Evolutionary conservation across 1,284 basidiomycete genomes (phyloP), one percentile per base, ranked within the genome.

Genomic region (Ceratobasidium sp.): DNA sequence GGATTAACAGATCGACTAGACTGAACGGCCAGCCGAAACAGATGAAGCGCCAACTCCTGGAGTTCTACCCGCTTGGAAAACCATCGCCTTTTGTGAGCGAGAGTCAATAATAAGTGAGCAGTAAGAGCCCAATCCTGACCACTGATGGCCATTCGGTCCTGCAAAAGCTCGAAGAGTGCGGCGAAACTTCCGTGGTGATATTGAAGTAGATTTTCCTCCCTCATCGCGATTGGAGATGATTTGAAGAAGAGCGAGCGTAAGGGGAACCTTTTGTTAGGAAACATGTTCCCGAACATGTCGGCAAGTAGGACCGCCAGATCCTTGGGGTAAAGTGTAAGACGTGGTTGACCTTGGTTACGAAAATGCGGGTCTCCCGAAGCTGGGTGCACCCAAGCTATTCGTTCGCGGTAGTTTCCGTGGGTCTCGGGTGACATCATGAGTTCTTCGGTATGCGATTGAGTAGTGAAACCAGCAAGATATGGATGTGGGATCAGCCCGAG

Each of bases 361-460:
- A 50, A 33, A 7, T 33, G 10, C n/a, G 6, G 68, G 38, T 60
- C 69, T 1, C 69, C 69, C 4, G 54, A 18, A 50, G 55, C 38
- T 30, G 71, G 71, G 44, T 52, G 44, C n/a, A 66, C 60, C 73
- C 73, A 75, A 46, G 73, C 46, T 1, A 75, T 35, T 18, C 73
- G 60, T 18, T 75, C 73, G n/a, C 38, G 73, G 35, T 35, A 75
- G 33, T 65, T 60, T 33, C 23, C 65, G 18, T 35, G 48, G 30
- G 10, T 14, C 10, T 75, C 60, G 14, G 20, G 3, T 12, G 5
- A 20, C 16, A 20, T 44, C 27, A 75, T 14, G 20, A 44, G 12
- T 27, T 75, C 60, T 33, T 75, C 48, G 14, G 23, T n/a, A n/a
- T 65, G 48, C 1, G 60, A 75, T 5, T 54, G 48, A 27, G 73